Evolutionary conservation across 2,329 filamentous ascomycete genomes (phyloP), one percentile per base, ranked within the genome.

Genomic region (Aspergillus caelatus): DNA sequence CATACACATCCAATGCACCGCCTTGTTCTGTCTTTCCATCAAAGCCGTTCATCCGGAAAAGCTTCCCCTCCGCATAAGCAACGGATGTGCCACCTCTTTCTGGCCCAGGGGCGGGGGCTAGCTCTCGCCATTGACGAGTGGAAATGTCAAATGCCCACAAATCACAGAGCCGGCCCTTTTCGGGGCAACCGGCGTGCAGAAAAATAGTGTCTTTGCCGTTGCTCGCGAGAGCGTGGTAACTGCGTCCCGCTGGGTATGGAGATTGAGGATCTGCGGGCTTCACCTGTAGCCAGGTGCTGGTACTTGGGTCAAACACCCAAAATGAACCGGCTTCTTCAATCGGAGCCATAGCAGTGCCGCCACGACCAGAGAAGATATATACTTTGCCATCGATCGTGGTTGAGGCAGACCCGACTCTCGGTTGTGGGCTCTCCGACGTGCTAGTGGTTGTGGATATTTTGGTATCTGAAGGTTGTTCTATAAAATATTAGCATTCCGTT

Each of bases 41-140:
- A 70, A 89, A 94, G 0, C 93, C 93, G 65, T 92, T 91, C 80
- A 93, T 94, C 32, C 92, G 85, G 78, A 90, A 96, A 8, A 96
- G 76, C 28, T 87, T 85, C 28, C 86, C 86, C 60, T 85, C 83
- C 52, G 83, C 84, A 58, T 89, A 84, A 1, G 89, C 86, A 30
- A 96, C 87, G 4, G 87, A 86, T 0, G 90, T 81, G 1, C 91
- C 92, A 26, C 88, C 88, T 55, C 92, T 84, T 0, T 86, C 80
- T 9, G 89, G 86, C 1, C 85, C 89, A 0, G 91, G 91, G 0
- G 91, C 92, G 9, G 86, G 76, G 0, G 89, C 84, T 16, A 92
- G 82, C 71, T 89, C 83, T 45, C 83, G 87, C 93, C 93, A 96
- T 2, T 83, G 81, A 59, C 83, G 81, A 9, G 82, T 83, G 55